Conservation (phyloP, 1,139 yeast genomes). For the Debaryomyces subglobosus region DNA sequence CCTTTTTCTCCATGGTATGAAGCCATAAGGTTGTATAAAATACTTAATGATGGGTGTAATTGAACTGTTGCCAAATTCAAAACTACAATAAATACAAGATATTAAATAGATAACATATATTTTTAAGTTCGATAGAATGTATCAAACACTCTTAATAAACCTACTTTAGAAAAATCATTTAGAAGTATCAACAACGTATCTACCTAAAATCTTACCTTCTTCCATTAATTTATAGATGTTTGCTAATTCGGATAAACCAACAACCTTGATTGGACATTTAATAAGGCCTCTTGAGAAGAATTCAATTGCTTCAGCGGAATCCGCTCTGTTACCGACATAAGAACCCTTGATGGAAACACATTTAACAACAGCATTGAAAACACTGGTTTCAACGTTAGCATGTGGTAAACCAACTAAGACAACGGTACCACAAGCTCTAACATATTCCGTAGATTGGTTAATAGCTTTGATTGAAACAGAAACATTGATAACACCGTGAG, state of each 20-base stretch:
- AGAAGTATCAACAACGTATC: constrained; percentile 75
- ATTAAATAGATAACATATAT: background rate
- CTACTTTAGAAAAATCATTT: constrained; percentile 33
- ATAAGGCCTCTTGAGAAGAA: constrained; percentile 72
- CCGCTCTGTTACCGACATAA: constrained; percentile 81
- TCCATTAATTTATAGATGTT: constrained; percentile 68
- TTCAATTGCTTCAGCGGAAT: constrained; percentile 74
- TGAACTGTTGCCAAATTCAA: background rate
- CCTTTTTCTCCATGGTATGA: no score
- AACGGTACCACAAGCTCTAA: constrained; percentile 70
- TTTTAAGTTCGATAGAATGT: background rate
- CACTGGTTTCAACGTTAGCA: constrained; percentile 65
- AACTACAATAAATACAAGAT: background rate
- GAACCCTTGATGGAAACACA: constrained; percentile 70
- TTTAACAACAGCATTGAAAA: constrained; percentile 67
- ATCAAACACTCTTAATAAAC: background rate
- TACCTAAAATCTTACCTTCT: constrained; percentile 70
- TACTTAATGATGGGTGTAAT: background rate
- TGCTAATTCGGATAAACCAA: constrained; percentile 67
- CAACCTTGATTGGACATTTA: constrained; percentile 69
- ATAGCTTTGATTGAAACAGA: constrained; percentile 73
- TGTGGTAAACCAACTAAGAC: constrained; percentile 76
- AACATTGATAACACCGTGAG: constrained; percentile 75
- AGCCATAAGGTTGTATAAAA: no score
- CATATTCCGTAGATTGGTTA: constrained; percentile 62